Evolutionary conservation across 2,329 filamentous ascomycete species (phyloP), one percentile per base, ranked within the genome.

Genomic region (Hymenoscyphus occultus): DNA sequence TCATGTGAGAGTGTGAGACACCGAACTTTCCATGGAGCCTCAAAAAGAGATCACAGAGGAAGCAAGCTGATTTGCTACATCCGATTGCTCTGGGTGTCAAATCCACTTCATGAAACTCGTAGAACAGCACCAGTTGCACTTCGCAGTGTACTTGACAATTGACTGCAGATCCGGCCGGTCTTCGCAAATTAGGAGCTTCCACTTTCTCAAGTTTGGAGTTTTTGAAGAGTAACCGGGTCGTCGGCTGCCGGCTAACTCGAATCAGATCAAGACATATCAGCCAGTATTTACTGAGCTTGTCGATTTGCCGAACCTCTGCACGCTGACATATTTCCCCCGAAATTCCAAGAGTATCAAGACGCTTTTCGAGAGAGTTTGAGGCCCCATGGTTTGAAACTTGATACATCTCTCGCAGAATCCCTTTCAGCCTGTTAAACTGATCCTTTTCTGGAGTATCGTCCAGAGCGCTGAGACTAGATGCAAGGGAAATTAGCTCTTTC

Each of bases 101-200:
- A 1, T 14, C 2, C 14, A 5, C 42, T 28, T 48, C 31, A n/a
- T 63, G 4, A 45, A 56, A 16, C 3, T 69, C 64, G 40, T 70
- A 65, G 19, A 54, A 64, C 3, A 65, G 22, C 5, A 67, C 40
- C 6, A 84, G 74, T 65, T 83, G 81, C n/a, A 84, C 77, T 67
- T 84, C 81, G 3, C 81, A 80, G 66, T 84, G 82, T 22, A 83
- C 74, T 57, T 75, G 77, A 28, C 65, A 67, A 51, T 2, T 14
- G 5, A 19, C 22, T 2, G 2, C 13, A 39, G 57, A 45, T 12
- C 67, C 65, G 22, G 14, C 1, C 6, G 61, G 65, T 19, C 39
- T 5, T 14, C 13, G 54, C n/a, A 19, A 1, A 2, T 59, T 16
- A 32, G 32, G 45, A 5, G 62, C 58, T 3, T 39, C 9, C 22